phyloP scores from a whole-genome alignment of 768 basidiomycete species.

The Solioccasus polychromus region DNA sequence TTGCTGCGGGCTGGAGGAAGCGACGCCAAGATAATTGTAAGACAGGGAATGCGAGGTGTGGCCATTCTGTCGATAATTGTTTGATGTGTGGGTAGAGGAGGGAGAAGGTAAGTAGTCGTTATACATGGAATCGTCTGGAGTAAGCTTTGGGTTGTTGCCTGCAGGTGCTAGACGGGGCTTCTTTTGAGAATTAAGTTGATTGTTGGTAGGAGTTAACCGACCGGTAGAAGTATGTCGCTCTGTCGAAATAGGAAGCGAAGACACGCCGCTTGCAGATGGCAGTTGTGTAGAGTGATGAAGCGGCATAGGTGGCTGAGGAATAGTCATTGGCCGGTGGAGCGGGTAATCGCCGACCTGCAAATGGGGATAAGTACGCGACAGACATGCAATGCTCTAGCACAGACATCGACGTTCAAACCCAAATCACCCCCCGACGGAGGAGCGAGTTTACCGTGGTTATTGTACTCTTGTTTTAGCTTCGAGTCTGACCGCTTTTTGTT shows the following conservation, averaged over 20 bases:
- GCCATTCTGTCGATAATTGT: slow-evolving; percentile 28
- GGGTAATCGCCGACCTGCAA: slow-evolving; percentile 28
- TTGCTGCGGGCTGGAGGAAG: slow-evolving; percentile 19
- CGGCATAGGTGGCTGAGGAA: slow-evolving; percentile 33
- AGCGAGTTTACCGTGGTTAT: slow-evolving; percentile 16
- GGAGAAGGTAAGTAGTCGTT: slow-evolving; percentile 32
- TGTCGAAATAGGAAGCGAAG: slow-evolving; percentile 33
- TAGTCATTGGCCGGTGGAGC: slow-evolving; percentile 30
- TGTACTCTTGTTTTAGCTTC: slow-evolving; percentile 32
- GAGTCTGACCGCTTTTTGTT: slow-evolving; percentile 23
- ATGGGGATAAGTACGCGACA: slow-evolving; percentile 2
- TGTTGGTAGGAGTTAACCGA: slow-evolving; percentile 29
- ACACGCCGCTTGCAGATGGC: slow-evolving; percentile 13
- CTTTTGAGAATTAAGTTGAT: slow-evolving; percentile 27
- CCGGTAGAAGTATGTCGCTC: slow-evolving; percentile 33
- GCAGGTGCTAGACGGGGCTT: slow-evolving; percentile 28
- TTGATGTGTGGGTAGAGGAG: slow-evolving; percentile 25
- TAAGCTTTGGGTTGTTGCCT: slow-evolving; percentile 24
- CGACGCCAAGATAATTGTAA: slow-evolving; percentile 25
- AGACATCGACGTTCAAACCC: slow-evolving; percentile 23
- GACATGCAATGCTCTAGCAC: slow-evolving; percentile 1
- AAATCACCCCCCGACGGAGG: slow-evolving; percentile 18
- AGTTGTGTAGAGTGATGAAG: slow-evolving; percentile 29
- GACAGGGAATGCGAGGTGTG: slow-evolving; percentile 25
- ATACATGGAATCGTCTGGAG: slow-evolving; percentile 29